A percentile compares a stretch with the other conserved stretches of the same genome.
Evolutionary conservation across 2,329 filamentous ascomycete species (phyloP).

Genomic region (Cladosporium phlei): DNA sequence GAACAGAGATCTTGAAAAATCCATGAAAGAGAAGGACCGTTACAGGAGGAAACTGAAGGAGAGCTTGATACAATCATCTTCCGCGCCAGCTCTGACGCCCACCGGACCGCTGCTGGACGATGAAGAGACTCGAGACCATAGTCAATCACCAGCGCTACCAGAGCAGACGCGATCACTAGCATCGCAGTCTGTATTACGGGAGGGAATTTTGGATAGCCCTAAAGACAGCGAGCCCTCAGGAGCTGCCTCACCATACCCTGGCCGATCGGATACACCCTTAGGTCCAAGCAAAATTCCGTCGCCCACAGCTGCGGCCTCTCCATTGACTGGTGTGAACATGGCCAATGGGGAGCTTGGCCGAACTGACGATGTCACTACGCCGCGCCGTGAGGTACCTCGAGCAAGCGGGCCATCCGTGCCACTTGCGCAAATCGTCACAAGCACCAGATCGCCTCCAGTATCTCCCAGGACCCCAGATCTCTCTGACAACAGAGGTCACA

Average conservation of each 20-base stretch:
- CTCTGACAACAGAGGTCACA: constrained; percentile 14
- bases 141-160: constrained; percentile 22
- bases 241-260: constrained; percentile 15
- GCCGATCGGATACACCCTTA: constrained; percentile 30
- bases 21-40: constrained; percentile 88
- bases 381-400: constrained; percentile 9
- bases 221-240: constrained; percentile 28
- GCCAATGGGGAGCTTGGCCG: constrained; percentile 17
- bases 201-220: constrained; percentile 25
- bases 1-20: constrained; percentile 88
- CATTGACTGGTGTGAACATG: constrained; percentile 18
- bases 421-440: constrained; percentile 13
- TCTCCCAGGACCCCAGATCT: constrained; percentile 20
- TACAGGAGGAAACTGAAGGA: constrained; percentile 91
- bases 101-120: constrained; percentile 16
- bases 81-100: constrained; percentile 25
- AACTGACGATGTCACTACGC: constrained; percentile 7
- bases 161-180: background rate
- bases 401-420: constrained; percentile 11
- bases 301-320: constrained; percentile 21
- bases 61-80: constrained; percentile 45
- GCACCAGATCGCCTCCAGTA: constrained; percentile 21
- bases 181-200: constrained; percentile 18
- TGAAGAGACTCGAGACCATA: constrained; percentile 21
- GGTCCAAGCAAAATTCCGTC: constrained; percentile 18